Conservation (phyloP, 179 eudicot genomes). For the Corrigiola litoralis region DNA sequence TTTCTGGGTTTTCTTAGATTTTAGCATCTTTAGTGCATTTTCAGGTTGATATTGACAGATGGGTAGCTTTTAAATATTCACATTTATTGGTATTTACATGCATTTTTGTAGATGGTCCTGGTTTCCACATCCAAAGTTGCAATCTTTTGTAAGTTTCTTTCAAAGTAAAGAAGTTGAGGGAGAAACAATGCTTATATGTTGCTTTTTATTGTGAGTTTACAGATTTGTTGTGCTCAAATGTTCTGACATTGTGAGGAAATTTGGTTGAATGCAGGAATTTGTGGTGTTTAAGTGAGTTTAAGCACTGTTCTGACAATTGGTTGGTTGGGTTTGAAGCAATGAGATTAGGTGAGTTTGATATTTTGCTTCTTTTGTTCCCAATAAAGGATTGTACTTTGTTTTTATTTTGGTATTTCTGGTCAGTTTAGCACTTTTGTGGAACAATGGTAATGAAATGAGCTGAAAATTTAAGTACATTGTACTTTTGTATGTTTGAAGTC, state of each 20-base stretch:
- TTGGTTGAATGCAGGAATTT: conserved; percentile 32
- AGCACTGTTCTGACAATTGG: background rate
- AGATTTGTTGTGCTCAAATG: conserved; percentile 11
- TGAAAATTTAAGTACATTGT: conserved; percentile 7
- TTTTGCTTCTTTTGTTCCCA: background rate
- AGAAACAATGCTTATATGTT: background rate
- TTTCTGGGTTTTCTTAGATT: conserved; percentile 18
- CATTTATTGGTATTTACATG: conserved; percentile 22
- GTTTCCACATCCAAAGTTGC: conserved; percentile 28
- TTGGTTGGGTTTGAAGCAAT: conserved; percentile 29
- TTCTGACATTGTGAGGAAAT: conserved; percentile 5
- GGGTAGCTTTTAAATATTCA: conserved; percentile 19
- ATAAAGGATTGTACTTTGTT: background rate
- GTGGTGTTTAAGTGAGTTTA: conserved; percentile 13
- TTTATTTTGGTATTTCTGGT: background rate
- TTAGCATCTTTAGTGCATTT: background rate
- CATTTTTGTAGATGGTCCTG: conserved; percentile 13
- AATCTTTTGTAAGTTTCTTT: conserved; percentile 27
- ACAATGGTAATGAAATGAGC: background rate
- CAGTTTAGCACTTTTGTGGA: conserved; percentile 1
- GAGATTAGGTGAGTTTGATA: conserved; percentile 43
- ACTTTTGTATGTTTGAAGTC: background rate
- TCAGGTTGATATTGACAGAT: conserved; percentile 7
- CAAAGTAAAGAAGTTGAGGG: background rate
- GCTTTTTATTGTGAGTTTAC: background rate